Evolutionary conservation across 495 filamentous ascomycete genomes (phyloP), one percentile per base, ranked within the genome.

Genomic region (Lentithecium fluviatile): DNA sequence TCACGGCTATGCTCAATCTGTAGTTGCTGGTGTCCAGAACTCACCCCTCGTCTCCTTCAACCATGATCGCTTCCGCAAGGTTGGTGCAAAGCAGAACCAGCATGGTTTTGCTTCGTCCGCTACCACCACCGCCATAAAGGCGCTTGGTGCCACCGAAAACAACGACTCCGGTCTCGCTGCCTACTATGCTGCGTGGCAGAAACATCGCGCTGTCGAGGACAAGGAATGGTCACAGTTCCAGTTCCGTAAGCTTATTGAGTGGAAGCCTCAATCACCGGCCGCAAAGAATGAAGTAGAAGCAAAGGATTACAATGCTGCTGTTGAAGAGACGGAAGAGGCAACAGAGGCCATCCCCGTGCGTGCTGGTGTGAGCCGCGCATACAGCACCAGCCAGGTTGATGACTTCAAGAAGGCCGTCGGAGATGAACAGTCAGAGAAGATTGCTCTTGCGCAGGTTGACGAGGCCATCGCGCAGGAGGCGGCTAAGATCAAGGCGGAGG

Each of bases 1-100:
- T 72, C 90, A 96, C 83, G 93, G 92, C 76, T 97, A 95, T 81
- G 90, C 91, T 74, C 93, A 97, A 74, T 95, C 93, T 65, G 86
- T 98, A 77, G 93, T 97, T 75, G 94, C 94, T 64, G 92, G 91
- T 79, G 84, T 91, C 71, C 91, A 90, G 46, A 78, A 85, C 6
- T 87, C 83, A 43, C 79, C 84, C 50, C 73, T 86, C 62, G 58
- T 56, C 45, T 52, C 66, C 43, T 66, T 75, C 63, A 74, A 86
- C 66, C 74, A 76, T 48, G 75, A 74, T 51, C 80, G 70, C 66
- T 83, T 80, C 68, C 80, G 84, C 63, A 84, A 88, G 42, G 71
- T 82, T 62, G 68, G 77, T 43, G 77, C 80, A 60, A 80, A 85
- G 56, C 83, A 88, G 64, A 82, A 88, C 56, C 88, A 91, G 74